These are phyloP conservation scores for Anisodus acutangulus DNA, from an alignment of 257 asterid species.

Conservation along the genomic window DNA sequence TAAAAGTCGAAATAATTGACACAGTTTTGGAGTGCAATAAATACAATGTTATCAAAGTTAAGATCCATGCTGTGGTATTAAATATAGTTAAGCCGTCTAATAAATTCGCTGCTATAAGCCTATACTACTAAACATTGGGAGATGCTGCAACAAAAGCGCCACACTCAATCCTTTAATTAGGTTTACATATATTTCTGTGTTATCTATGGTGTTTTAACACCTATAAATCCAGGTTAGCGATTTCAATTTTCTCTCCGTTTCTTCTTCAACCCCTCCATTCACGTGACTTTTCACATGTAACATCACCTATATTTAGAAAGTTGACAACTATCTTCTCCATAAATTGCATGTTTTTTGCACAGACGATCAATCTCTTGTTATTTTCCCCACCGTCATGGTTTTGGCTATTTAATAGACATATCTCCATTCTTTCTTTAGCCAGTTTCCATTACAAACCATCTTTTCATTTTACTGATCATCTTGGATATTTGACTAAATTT, in stretches of 20 bases:
- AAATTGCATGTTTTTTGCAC: neutral
- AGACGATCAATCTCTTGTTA: neutral
- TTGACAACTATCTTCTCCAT: neutral
- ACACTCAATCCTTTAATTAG: neutral
- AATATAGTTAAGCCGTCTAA: neutral
- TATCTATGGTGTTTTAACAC: neutral
- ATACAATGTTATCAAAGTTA: neutral
- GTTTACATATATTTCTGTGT: neutral
- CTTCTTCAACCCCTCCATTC: neutral
- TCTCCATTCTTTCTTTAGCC: neutral
- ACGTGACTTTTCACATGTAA: neutral
- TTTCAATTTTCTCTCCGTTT: neutral
- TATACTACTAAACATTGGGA: neutral
- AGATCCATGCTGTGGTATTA: neutral
- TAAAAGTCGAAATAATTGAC: neutral
- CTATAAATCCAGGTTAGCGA: neutral
- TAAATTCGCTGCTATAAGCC: neutral
- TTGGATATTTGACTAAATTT: neutral
- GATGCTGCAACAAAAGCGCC: neutral
- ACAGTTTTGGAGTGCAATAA: neutral
- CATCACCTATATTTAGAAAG: neutral
- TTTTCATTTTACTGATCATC: conserved; percentile 2
- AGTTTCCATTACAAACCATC: neutral
- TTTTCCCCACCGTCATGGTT: neutral
- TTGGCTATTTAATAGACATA: neutral